Percentiles rank a stretch among this genome's conserved stretches.
Conservation (phyloP, 305 asterid species). For the Petunia hybrid region DNA sequence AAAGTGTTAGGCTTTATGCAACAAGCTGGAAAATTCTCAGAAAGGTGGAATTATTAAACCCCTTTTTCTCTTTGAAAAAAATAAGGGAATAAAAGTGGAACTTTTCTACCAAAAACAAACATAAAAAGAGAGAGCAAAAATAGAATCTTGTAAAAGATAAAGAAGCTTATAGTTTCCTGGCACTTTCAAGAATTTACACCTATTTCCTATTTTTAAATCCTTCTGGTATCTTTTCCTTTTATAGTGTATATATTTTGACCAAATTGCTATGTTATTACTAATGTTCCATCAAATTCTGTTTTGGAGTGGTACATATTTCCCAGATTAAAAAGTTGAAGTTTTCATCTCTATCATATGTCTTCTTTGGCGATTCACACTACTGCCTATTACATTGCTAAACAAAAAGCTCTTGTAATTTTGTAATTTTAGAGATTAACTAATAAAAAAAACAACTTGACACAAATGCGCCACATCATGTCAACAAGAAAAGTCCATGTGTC, state of each 20-base stretch:
- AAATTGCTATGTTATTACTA: neutral
- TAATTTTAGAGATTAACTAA: no score
- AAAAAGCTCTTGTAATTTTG: no score
- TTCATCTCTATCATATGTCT: no score
- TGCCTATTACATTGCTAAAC: no score
- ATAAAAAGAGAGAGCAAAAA: neutral
- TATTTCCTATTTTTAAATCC: neutral
- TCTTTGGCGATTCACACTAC: no score
- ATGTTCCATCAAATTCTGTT: no score
- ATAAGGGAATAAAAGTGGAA: neutral
- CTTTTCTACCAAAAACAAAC: neutral
- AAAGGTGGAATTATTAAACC: slow-evolving; percentile 3
- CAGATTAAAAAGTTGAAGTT: no score
- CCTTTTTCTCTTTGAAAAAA: neutral
- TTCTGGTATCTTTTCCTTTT: neutral
- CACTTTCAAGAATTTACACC: neutral
- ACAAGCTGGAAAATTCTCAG: neutral
- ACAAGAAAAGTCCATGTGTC: no score
- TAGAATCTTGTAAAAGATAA: neutral
- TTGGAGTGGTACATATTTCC: no score
- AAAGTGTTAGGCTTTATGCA: neutral
- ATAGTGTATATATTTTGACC: neutral
- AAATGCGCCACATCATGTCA: no score
- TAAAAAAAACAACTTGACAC: no score
- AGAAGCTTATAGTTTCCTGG: neutral